Evolutionary conservation across 2,329 filamentous ascomycete species (phyloP), one percentile per base, ranked within the genome.

Genomic region (Aspergillus novofumigatus): DNA sequence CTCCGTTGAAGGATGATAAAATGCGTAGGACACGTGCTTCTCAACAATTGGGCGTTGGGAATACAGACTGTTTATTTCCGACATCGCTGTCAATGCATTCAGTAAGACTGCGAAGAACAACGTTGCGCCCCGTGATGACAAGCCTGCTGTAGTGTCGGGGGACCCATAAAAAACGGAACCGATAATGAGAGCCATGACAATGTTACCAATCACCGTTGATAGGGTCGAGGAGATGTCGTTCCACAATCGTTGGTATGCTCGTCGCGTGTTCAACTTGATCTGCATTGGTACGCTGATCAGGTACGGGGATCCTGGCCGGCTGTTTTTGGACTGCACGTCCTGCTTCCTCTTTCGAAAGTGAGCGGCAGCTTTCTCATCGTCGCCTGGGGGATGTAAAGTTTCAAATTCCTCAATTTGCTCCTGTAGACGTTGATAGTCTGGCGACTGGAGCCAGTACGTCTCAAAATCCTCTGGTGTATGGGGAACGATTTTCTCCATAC

Each of bases 21-120:
- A 70, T 23, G 67, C 69, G 45, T 67, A 70, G 0, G 65, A 67
- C n/a, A 57, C 54, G 23, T 71, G 69, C 42, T 71, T 71, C 56
- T 70, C 65, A 23, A 70, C 63, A 35, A 69, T 63, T 10, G 59
- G 58, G 2, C 61, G 62, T 55, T 67, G 65, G 1, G 59, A 58
- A 35, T 68, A 61, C 4, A 70, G 60, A 68, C 84, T 88, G 61
- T 65, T 66, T 49, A 71, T 68, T 59, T 71, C 68, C 8, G 60
- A 57, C 59, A 71, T 70, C 0, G 68, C 65, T 1, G 86, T 82
- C 63, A 94, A 92, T 47, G 90, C 91, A 72, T 93, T 95, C 80
- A 93, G 86, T 54, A 96, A 80, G 67, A 92, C 86, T 59, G 90
- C 89, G 68, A 94, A 94, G 83, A 95, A 96, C 51, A 96, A 78